A percentile compares a stretch with the other conserved stretches of the same genome.
phyloP scores from a whole-genome alignment of 768 basidiomycete genomes.

The Baorangia bicolor region DNA sequence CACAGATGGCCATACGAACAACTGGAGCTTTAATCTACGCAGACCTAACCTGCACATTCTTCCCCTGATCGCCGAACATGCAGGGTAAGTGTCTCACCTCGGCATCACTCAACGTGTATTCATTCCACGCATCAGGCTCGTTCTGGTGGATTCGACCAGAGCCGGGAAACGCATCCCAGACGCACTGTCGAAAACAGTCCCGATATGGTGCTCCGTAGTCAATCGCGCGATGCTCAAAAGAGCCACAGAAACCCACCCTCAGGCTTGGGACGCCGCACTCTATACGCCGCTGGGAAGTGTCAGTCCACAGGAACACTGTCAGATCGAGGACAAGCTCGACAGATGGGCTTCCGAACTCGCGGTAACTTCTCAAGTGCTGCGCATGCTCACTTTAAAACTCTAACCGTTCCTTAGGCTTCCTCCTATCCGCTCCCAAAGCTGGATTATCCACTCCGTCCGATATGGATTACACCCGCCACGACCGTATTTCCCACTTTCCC shows the following conservation, averaged over 20 bases:
- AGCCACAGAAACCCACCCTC: neutral
- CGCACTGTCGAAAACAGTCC: constrained; percentile 88
- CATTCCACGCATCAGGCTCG: constrained; percentile 45
- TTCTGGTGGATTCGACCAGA: constrained; percentile 91
- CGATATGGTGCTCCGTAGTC: constrained; percentile 91
- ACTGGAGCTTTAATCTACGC: constrained; percentile 84
- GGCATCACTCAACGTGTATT: neutral
- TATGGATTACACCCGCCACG: constrained; percentile 85
- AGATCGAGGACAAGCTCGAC: constrained; percentile 67
- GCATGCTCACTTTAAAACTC: neutral
- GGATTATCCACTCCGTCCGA: constrained; percentile 67
- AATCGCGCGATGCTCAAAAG: constrained; percentile 55
- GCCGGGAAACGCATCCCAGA: constrained; percentile 94
- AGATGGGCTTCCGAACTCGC: constrained; percentile 68
- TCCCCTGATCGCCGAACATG: constrained; percentile 46
- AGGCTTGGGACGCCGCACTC: constrained; percentile 55
- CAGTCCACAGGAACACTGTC: constrained; percentile 72
- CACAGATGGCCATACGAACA: constrained; percentile 81
- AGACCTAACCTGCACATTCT: constrained; percentile 84
- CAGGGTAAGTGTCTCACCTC: constrained; percentile 48
- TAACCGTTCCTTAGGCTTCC: constrained; percentile 48
- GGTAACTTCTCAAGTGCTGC: constrained; percentile 37
- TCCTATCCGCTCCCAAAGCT: constrained; percentile 67
- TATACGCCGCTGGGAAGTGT: constrained; percentile 73
- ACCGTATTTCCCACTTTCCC: constrained; percentile 45